Base-by-base conservation (phyloP, 2,329 filamentous ascomycete species). In the Fusarium brachygibbosum region DNA sequence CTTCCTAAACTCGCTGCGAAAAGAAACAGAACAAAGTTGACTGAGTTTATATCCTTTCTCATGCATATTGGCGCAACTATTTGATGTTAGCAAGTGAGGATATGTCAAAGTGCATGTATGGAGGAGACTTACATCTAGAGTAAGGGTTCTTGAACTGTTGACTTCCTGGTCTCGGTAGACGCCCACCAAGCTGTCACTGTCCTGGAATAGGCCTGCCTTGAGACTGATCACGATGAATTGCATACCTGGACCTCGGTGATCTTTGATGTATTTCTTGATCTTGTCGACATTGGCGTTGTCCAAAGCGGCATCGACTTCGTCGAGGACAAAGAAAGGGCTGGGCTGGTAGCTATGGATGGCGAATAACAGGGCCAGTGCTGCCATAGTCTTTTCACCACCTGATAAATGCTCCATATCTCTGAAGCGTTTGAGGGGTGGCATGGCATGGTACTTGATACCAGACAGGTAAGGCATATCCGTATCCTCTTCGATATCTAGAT, bases 361-460 rank as follows among this genome's bases (percentile, higher is more conserved):
- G 78, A 99, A 99, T 6, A 99, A 87, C 40, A 99, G 86, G n/a
- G 96, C 96, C 38, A 99, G 85, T 16, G 96, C 96, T 3, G 96
- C 96, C 91, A 99, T 99, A 0, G 96, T 99, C 85, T 99, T 99
- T 82, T 99, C 96, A 58, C 96, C 96, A 75, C 96, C 96, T 2
- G 93, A 97, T 12, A 99, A 84, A 78, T 98, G 96, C 80, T 99
- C 96, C 96, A 99, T 99, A 79, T 99, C 97, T 74, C 96, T 89
- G 87, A 99, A 99, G 45, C 96, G 93, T 83, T 99, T 99, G 67
- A 98, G 88, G 2, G 96, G 96, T 21, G 96, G 96, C 94, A 98
- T 99, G 67, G 96, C 97, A 78, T 98, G 94, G 81, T 99, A 99
- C 77, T 97, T 98, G 81, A 99, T 94, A 32, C 96, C 96, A 40